These are phyloP conservation scores for Pochonia chlamydosporia DNA, from an alignment of 2,329 filamentous ascomycete genomes.

Conservation along the genomic window DNA sequence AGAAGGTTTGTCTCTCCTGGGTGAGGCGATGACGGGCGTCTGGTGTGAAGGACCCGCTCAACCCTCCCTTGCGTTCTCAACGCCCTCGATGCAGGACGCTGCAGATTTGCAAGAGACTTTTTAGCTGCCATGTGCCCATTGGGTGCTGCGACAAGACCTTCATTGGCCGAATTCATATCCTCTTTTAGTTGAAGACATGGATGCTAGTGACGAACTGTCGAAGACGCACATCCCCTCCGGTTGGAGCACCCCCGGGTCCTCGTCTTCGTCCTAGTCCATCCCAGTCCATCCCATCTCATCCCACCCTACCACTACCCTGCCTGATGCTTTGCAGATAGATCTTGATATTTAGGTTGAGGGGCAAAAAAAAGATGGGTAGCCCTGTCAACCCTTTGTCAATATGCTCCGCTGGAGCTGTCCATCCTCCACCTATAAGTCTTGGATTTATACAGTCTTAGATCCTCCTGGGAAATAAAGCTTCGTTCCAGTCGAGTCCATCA, in stretches of 20 bases:
- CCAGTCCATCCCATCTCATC: slow-evolving; percentile 4
- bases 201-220: slow-evolving; percentile 16
- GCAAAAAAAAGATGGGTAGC: slow-evolving; percentile 10
- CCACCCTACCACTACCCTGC: slow-evolving; percentile 8
- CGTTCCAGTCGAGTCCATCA: slow-evolving; percentile 32
- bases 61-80: slow-evolving; percentile 29
- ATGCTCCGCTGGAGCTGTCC: slow-evolving; percentile 23
- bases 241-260: slow-evolving; percentile 7
- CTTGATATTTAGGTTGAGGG: slow-evolving; percentile 27
- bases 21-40: slow-evolving; percentile 5
- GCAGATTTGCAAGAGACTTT: slow-evolving; percentile 22
- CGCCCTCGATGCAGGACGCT: slow-evolving; percentile 22
- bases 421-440: slow-evolving; percentile 27
- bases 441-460: slow-evolving; percentile 31
- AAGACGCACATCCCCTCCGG: slow-evolving; percentile 5
- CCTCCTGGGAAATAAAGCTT: slow-evolving; percentile 22
- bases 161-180: slow-evolving; percentile 20
- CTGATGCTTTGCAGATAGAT: slow-evolving; percentile 25
- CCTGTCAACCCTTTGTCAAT: slow-evolving; percentile 28
- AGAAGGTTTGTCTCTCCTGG: slow-evolving; percentile 5
- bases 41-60: slow-evolving; percentile 22
- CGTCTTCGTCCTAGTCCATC: slow-evolving; percentile 16
- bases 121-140: slow-evolving; percentile 29
- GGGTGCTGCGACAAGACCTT: slow-evolving; percentile 17
- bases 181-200: slow-evolving; percentile 18